phyloP scores from a whole-genome alignment of 352 stramenopile species.

The Blastocystis hominis region DNA sequence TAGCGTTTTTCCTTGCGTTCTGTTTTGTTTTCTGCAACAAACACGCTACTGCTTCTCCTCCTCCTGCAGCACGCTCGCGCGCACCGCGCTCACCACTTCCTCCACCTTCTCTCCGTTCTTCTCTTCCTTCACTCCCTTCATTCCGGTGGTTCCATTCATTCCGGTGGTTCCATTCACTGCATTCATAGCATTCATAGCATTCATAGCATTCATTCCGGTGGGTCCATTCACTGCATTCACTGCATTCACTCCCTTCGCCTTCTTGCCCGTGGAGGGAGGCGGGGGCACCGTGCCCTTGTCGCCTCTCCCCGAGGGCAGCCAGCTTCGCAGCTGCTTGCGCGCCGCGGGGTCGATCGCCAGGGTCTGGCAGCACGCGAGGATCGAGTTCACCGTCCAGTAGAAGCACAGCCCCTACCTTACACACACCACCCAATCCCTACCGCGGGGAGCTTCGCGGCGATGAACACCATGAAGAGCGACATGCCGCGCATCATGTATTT shows the following conservation, averaged over 20 bases:
- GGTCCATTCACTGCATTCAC: neutral
- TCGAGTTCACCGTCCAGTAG: constrained; percentile 35
- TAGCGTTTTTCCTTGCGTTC: neutral
- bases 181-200: no score
- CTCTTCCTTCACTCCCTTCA: neutral
- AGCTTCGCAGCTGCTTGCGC: neutral
- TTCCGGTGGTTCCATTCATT: no score
- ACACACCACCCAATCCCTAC: neutral
- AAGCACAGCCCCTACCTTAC: constrained; percentile 19
- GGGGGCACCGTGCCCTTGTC: neutral
- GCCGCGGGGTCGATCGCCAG: neutral
- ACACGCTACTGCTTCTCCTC: neutral
- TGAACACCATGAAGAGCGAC: constrained; percentile 37
- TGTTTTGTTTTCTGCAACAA: neutral
- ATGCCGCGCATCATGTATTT: constrained; percentile 56
- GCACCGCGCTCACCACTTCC: constrained; percentile 7
- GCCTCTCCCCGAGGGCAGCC: neutral
- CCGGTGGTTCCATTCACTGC: no score
- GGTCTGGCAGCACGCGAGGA: constrained; percentile 3
- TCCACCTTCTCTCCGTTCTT: neutral
- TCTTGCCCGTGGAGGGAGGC: neutral
- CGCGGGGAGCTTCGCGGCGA: constrained; percentile 21
- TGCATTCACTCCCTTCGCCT: no score
- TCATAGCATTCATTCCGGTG: neutral
- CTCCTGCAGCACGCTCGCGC: constrained; percentile 2